Evolutionary conservation across 768 basidiomycete genomes (phyloP), one percentile per base, ranked within the genome.

Genomic region (Exsudoporus frostii): DNA sequence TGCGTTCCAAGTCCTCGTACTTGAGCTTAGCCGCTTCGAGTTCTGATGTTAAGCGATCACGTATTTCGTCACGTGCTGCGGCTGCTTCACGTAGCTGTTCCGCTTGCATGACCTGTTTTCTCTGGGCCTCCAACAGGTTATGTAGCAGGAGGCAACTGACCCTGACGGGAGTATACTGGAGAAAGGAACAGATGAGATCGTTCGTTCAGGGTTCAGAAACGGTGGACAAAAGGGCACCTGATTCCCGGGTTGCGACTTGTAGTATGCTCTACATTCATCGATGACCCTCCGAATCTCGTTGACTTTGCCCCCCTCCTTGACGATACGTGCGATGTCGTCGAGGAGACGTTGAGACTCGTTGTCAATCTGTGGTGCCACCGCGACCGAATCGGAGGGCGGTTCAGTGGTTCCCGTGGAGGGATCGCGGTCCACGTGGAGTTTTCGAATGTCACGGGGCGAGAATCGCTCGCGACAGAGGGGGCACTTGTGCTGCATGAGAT

Each of bases 391-490:
- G 5, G 71, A 25, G 11, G 59, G 30, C 1, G 47, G 41, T 10
- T 65, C 65, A 5, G 46, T 22, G 14, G 61, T 3, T n/a, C 56
- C 42, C 47, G 64, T 39, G 19, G 66, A 68, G 43, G 82, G 77
- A 49, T 68, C 70, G 19, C 59, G 52, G 65, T 87, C 85, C 44
- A 88, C 67, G 64, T 85, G 86, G 45, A 90, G 78, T 66, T 73
- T 79, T 42, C 81, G 73, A 41, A 79, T 64, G 10, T 79, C 72
- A 15, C 70, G 60, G 20, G 69, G 64, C 11, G 77, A 72, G 68
- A 85, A 85, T 20, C 71, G 66, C 8, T 65, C 71, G 40, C 86
- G 81, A 70, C 87, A 90, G 44, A 90, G 70, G 42, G 87, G 86
- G 61, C 87, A 89, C 45, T 66, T 69, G 38, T 72, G 69, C 48